phyloP scores from a whole-genome alignment of 768 basidiomycete genomes.

The Termitomyces titanicus region DNA sequence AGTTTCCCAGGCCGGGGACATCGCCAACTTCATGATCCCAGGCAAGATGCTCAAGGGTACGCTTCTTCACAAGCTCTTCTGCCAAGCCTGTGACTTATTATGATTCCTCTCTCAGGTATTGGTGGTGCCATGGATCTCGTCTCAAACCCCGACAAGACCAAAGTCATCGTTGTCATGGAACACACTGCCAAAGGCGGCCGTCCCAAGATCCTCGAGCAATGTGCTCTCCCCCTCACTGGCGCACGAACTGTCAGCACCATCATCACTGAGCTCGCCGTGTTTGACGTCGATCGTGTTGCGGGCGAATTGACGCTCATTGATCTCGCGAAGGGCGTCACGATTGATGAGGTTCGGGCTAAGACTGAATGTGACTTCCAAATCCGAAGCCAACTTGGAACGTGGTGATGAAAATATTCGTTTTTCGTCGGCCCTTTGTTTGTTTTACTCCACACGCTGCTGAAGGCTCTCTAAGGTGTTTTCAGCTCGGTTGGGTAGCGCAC shows the following conservation, averaged over 20 bases:
- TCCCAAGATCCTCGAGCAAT: conserved; percentile 82
- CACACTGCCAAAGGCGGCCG: conserved; percentile 88
- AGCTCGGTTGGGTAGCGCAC: neutral
- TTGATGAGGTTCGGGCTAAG: conserved; percentile 84
- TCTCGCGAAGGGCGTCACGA: conserved; percentile 75
- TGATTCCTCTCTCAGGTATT: conserved; percentile 53
- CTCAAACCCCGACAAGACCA: conserved; percentile 94
- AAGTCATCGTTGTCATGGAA: conserved; percentile 87
- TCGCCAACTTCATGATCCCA: conserved; percentile 98
- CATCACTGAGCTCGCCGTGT: conserved; percentile 90
- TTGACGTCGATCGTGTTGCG: conserved; percentile 75
- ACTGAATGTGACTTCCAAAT: conserved; percentile 83
- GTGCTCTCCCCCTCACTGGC: conserved; percentile 84
- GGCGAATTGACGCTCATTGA: conserved; percentile 77
- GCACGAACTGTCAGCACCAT: conserved; percentile 86
- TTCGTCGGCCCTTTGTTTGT: neutral
- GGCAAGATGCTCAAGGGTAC: conserved; percentile 85
- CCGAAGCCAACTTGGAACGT: conserved; percentile 43
- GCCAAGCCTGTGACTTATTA: neutral
- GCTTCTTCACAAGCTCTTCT: neutral
- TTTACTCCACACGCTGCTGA: neutral
- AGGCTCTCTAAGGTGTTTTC: neutral
- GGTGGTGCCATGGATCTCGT: conserved; percentile 97
- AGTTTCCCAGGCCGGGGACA: conserved; percentile 88
- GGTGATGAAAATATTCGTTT: conserved; percentile 25